phyloP scores from a whole-genome alignment of 352 stramenopile species.

The Pythium periplocum region DNA sequence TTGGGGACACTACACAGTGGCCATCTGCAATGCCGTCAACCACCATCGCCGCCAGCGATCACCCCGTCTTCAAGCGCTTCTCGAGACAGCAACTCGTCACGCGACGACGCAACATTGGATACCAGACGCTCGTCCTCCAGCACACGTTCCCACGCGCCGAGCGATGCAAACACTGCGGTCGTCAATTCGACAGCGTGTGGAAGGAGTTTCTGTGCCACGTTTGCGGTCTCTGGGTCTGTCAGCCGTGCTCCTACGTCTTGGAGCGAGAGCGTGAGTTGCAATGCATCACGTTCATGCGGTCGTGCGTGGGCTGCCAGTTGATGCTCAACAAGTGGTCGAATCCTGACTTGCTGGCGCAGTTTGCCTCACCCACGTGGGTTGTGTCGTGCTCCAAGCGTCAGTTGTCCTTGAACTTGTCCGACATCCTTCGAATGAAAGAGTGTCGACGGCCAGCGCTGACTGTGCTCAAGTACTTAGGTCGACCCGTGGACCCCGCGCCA shows the following conservation, averaged over 20 bases:
- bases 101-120: conserved; percentile 38
- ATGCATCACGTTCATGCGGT: conserved; percentile 42
- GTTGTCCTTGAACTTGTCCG: conserved; percentile 37
- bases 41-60: conserved; percentile 20
- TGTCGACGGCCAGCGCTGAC: conserved; percentile 25
- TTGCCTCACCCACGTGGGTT: conserved; percentile 26
- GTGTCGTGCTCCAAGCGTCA: conserved; percentile 29
- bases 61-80: conserved; percentile 50
- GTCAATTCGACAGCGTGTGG: conserved; percentile 40
- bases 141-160: conserved; percentile 2
- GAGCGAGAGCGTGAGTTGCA: conserved; percentile 44
- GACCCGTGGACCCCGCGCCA: conserved; percentile 16
- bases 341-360: conserved; percentile 26
- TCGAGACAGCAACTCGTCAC: conserved; percentile 43
- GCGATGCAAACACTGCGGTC: conserved; percentile 39
- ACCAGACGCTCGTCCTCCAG: conserved; percentile 38
- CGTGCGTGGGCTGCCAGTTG: conserved; percentile 33
- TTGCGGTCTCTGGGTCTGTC: conserved; percentile 45
- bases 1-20: too few species aligned
- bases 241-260: conserved; percentile 45
- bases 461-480: conserved; percentile 29
- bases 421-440: conserved; percentile 28
- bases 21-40: background rate
- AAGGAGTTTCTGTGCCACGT: conserved; percentile 45
- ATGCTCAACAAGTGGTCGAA: conserved; percentile 53